Evolutionary conservation across 2,329 filamentous ascomycete species (phyloP).

Genomic region (Ceratocystis colombiana): DNA sequence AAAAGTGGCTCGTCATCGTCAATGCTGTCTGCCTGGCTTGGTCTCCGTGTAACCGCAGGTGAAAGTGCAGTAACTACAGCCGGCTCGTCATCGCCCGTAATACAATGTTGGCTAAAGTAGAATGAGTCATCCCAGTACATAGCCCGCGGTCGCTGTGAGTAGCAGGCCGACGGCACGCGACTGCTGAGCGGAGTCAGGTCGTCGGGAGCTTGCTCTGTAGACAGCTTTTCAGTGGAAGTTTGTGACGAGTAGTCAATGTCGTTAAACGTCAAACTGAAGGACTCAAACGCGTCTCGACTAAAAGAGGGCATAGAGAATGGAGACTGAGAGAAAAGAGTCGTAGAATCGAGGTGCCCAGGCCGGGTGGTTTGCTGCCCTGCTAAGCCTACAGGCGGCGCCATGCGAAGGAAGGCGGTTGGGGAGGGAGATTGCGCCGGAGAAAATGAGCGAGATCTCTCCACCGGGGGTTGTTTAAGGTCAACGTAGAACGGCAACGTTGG

Average conservation of each 20-base stretch:
- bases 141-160: neutral
- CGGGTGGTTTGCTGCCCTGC: neutral
- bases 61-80: conserved; percentile 14
- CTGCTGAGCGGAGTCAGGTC: conserved; percentile 9
- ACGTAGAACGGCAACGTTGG: neutral
- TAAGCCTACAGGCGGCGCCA: neutral
- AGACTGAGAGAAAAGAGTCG: neutral
- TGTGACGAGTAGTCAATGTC: too few species aligned
- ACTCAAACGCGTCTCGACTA: neutral
- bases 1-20: conserved; percentile 13
- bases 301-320: neutral
- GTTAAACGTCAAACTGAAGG: neutral
- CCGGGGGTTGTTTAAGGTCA: neutral
- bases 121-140: conserved; percentile 4
- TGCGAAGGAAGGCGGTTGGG: neutral
- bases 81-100: conserved; percentile 18
- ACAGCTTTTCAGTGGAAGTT: too few species aligned
- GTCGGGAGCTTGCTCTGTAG: neutral
- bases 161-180: conserved; percentile 4
- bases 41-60: conserved; percentile 4
- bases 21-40: conserved; percentile 9
- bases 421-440: neutral
- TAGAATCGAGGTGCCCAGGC: neutral
- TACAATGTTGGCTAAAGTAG: neutral
- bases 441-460: neutral